These are phyloP conservation scores for Elaeagnus macrophylla DNA, from an alignment of 306 rosid genomes.

Conservation along the genomic window DNA sequence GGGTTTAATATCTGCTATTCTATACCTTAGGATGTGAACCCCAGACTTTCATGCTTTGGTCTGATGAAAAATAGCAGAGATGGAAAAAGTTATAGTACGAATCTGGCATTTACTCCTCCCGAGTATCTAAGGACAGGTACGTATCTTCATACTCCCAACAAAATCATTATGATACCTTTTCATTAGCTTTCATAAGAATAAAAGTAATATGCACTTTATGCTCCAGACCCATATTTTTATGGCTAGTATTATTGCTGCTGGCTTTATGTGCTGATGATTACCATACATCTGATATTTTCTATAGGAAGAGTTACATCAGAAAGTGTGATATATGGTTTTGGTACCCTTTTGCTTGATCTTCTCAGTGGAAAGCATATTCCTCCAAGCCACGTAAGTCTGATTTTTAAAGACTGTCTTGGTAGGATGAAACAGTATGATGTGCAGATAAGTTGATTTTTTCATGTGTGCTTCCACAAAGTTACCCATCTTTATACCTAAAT, in stretches of 20 bases:
- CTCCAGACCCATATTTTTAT: neutral
- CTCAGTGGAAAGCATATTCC: constrained; percentile 98
- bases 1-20: constrained; percentile 14
- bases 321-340: constrained; percentile 88
- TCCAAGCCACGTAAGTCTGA: constrained; percentile 85
- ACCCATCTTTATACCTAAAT: no score
- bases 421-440: no score
- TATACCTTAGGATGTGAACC: constrained; percentile 65
- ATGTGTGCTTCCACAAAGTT: no score
- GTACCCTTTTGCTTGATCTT: constrained; percentile 92
- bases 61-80: constrained; percentile 97
- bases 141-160: constrained; percentile 3
- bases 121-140: constrained; percentile 89
- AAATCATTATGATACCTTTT: constrained; percentile 1
- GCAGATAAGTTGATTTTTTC: no score
- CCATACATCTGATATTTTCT: constrained; percentile 11
- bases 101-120: constrained; percentile 92
- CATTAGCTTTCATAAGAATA: neutral
- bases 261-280: constrained; percentile 4
- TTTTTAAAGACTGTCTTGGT: constrained; percentile 12
- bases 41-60: constrained; percentile 95
- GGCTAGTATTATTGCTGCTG: constrained; percentile 1
- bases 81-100: constrained; percentile 95
- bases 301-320: constrained; percentile 89
- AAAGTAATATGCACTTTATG: neutral